phyloP scores from a whole-genome alignment of 192 early-diverging fungal species.

The Coemansia sp. region DNA sequence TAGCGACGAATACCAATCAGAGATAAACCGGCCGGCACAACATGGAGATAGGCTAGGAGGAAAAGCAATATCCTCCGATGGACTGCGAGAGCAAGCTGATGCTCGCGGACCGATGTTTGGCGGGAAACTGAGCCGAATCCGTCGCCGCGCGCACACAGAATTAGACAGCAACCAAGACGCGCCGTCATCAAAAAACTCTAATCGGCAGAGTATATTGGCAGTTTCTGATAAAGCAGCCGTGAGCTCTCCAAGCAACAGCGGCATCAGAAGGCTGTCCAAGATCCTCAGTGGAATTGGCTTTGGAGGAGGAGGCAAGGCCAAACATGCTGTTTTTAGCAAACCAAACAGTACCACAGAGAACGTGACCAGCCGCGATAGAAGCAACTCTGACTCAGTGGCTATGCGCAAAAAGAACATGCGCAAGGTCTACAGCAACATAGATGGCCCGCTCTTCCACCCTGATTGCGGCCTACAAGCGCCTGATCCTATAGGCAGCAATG shows the following conservation, averaged over 20 bases:
- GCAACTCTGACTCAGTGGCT: slow-evolving; percentile 23
- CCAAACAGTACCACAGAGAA: slow-evolving; percentile 6
- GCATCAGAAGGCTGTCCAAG: neutral
- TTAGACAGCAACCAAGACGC: neutral
- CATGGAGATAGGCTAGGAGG: neutral
- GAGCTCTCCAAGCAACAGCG: neutral
- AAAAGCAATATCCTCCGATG: neutral
- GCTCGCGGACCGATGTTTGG: neutral
- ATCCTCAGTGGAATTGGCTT: slow-evolving; percentile 4
- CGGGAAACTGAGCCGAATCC: slow-evolving; percentile 4
- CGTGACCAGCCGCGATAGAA: slow-evolving; percentile 18
- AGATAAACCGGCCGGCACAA: neutral
- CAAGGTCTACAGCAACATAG: slow-evolving; percentile 28
- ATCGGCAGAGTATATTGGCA: neutral
- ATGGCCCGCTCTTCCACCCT: neutral
- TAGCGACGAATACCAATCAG: slow-evolving; percentile 4
- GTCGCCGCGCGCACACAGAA: neutral
- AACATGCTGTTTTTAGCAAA: neutral
- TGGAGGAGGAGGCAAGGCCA: slow-evolving; percentile 2
- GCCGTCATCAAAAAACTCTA: neutral
- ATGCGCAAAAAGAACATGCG: slow-evolving; percentile 9
- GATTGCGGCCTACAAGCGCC: neutral
- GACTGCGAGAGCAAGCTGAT: neutral
- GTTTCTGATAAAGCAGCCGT: neutral
- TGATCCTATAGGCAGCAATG: neutral